Conservation (phyloP, 257 asterid genomes). For the Primulina huaijiensis region DNA sequence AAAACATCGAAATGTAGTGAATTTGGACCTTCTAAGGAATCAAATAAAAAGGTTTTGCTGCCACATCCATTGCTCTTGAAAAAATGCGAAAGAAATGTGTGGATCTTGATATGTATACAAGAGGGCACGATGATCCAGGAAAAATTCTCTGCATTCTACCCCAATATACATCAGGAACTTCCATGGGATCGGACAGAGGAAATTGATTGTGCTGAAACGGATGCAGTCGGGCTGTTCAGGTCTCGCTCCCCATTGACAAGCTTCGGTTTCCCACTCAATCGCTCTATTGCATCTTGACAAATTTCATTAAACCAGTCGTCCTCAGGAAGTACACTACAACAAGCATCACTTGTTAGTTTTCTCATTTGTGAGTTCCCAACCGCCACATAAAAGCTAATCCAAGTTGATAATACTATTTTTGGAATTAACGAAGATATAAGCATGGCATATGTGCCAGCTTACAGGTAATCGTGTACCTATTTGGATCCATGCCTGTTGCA, state of each 20-base stretch:
- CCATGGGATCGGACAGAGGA: conserved; percentile 92
- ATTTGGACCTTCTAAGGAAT: background rate
- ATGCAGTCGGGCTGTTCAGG: conserved; percentile 93
- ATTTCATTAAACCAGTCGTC: conserved; percentile 88
- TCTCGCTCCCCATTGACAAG: conserved; percentile 79
- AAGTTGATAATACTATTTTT: background rate
- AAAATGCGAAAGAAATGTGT: background rate
- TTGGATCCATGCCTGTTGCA: conserved; percentile 87
- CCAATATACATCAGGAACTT: conserved; percentile 50
- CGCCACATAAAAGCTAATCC: conserved; percentile 1
- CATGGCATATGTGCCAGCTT: conserved; percentile 10
- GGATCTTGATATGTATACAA: background rate
- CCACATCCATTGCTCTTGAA: background rate
- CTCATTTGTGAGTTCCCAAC: background rate
- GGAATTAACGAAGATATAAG: conserved; percentile 11
- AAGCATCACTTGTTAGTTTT: conserved; percentile 15
- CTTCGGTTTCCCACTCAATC: conserved; percentile 86
- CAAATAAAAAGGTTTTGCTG: background rate
- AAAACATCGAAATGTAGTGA: background rate
- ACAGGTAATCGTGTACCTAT: conserved; percentile 49
- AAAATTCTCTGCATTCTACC: conserved; percentile 25
- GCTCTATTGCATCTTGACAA: conserved; percentile 87
- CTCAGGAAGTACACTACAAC: conserved; percentile 80
- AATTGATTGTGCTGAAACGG: conserved; percentile 93
- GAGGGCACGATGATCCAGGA: background rate